phyloP scores from a whole-genome alignment of 2,329 filamentous ascomycete genomes.

The Peltaster fructicola region DNA sequence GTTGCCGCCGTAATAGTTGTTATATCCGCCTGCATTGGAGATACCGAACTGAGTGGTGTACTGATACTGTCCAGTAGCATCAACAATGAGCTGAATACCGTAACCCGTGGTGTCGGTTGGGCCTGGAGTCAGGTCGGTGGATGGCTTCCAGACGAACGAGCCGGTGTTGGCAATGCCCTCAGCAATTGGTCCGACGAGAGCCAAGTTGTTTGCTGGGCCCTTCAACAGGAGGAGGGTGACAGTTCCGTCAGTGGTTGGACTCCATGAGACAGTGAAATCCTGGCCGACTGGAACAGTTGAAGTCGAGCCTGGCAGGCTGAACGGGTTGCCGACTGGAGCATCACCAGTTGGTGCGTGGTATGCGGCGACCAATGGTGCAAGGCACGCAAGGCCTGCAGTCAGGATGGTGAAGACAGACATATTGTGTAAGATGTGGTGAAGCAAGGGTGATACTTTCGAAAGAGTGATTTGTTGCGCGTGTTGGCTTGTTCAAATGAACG shows the following conservation, averaged over 20 bases:
- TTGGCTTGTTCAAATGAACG: no score
- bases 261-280: constrained; percentile 42
- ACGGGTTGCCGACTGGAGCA: constrained; percentile 34
- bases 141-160: constrained; percentile 36
- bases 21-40: no score
- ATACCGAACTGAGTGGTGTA: constrained; percentile 46
- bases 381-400: constrained; percentile 34
- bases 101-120: constrained; percentile 34
- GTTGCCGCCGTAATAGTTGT: constrained; percentile 36
- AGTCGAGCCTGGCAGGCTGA: constrained; percentile 32
- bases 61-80: constrained; percentile 42
- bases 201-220: constrained; percentile 38
- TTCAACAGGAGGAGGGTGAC: constrained; percentile 43
- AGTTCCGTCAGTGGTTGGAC: constrained; percentile 28
- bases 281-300: constrained; percentile 38
- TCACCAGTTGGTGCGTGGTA: constrained; percentile 17
- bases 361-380: constrained; percentile 32
- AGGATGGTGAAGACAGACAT: constrained; percentile 29
- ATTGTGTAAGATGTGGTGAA: no score
- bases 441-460: no score
- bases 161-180: constrained; percentile 39
- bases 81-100: constrained; percentile 43
- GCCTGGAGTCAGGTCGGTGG: constrained; percentile 24
- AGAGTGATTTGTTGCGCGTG: no score
- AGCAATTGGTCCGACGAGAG: constrained; percentile 32